Base-by-base conservation (phyloP, 1,139 yeast genomes). In the Hanseniaspora sp. region DNA sequence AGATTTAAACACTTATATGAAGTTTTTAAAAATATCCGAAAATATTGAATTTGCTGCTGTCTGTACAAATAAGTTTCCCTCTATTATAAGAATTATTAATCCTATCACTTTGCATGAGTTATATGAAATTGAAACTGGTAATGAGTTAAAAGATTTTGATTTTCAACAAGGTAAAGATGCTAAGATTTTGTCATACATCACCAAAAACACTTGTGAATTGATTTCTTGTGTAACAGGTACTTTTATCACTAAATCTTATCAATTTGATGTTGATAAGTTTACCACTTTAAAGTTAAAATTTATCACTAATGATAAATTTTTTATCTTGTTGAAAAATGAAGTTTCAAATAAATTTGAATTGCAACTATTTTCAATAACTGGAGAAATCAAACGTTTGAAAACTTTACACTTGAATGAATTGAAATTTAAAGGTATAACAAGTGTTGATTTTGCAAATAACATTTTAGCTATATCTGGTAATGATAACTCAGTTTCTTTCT, bases 391-490 rank as follows among this genome's bases (percentile, higher is more conserved):
- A 39, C 69, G 80, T 17, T 61, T 74, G 13, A 74, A 71, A 58
- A 67, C 73, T 18, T 69, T 70, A 30, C 37, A 30, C 9, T 63
- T 74, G 6, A 67, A 82, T 6, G 74, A 82, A 5, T 76, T 71
- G 46, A 80, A 77, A 56, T 71, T 80, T 59, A 79, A 76, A 58
- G 83, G 84, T 47, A 74, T 85, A 31, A 86, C 94, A 0, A 82
- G 94, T 0, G 68, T 87, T 64, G 95, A 83, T 62, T 69, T 70
- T 8, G 64, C 67, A 41, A 73, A 55, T 5, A 55, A 57, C 28
- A 69, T 83, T 48, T 72, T 82, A 30, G 94, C 86, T 0, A 65
- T 86, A 29, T 86, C 94, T 0, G 86, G 92, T 1, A 83, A 86
- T 58, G 92, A 86, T 60, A 76, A 80, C 58, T 79, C 95, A 1